Percentiles rank a stretch among this genome's conserved stretches.
These are phyloP conservation scores for Pouteria glomerata DNA, from an alignment of 148 eudicot species.

Conservation along the genomic window DNA sequence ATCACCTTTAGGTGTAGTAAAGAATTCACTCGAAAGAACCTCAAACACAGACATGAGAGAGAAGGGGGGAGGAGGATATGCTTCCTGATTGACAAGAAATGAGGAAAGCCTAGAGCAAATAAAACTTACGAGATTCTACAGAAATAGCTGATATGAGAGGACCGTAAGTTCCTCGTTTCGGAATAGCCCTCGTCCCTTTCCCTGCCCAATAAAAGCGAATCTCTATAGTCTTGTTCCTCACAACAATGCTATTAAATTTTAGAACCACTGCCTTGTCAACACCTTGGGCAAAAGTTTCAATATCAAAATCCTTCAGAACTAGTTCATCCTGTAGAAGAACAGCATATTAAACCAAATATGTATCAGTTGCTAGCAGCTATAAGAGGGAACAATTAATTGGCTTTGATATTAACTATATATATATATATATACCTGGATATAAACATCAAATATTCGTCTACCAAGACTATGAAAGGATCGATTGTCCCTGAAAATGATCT, in stretches of 20 bases:
- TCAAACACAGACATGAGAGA: no score
- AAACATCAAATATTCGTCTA: slow-evolving; percentile 60
- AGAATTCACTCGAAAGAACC: no score
- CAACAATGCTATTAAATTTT: slow-evolving; percentile 18
- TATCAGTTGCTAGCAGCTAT: neutral
- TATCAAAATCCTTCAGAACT: slow-evolving; percentile 44
- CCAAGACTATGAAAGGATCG: slow-evolving; percentile 52
- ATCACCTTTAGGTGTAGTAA: neutral
- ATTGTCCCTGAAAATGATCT: slow-evolving; percentile 42
- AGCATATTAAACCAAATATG: neutral
- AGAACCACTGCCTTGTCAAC: slow-evolving; percentile 21
- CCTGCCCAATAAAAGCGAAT: slow-evolving; percentile 56
- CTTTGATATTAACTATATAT: neutral
- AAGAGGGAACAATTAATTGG: neutral
- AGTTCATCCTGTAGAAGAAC: slow-evolving; percentile 39
- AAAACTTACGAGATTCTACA: slow-evolving; percentile 45
- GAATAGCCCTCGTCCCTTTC: slow-evolving; percentile 56
- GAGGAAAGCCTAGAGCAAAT: neutral
- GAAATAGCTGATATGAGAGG: slow-evolving; percentile 68
- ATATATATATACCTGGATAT: slow-evolving; percentile 82
- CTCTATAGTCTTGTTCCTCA: slow-evolving; percentile 36
- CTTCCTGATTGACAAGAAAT: neutral
- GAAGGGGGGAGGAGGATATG: neutral
- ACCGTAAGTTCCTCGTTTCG: slow-evolving; percentile 55
- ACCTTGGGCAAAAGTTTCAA: slow-evolving; percentile 39